Percentiles rank a stretch among this genome's conserved stretches.
Evolutionary conservation across 169 alveolate genomes (phyloP).

Genomic region (Amoebophrya sp.): DNA sequence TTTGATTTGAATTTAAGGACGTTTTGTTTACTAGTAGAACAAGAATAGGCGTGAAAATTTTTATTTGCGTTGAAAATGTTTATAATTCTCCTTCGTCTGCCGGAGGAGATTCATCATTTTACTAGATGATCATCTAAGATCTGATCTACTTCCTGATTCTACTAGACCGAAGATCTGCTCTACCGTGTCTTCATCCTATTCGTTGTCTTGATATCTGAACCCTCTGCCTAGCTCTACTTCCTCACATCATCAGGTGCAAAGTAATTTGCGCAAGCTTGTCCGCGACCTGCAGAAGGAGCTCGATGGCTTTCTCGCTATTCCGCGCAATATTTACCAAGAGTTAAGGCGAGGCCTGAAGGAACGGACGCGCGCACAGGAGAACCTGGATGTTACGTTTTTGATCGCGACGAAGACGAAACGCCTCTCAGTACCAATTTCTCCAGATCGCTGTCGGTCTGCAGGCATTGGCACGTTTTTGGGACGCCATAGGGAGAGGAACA

Average conservation of each 20-base stretch:
- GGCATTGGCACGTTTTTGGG: neutral
- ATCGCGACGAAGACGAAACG: neutral
- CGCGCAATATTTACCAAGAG: slow-evolving; percentile 15
- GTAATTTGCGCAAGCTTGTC: neutral
- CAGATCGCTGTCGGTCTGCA: neutral
- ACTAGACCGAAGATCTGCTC: no score
- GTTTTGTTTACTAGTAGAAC: no score
- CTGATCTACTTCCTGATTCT: no score
- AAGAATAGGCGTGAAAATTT: no score
- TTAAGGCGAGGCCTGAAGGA: neutral
- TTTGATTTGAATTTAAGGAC: no score
- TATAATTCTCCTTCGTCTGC: no score
- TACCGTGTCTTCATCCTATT: no score
- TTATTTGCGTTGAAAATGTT: no score
- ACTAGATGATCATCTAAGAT: no score
- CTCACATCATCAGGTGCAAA: neutral
- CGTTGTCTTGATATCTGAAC: no score
- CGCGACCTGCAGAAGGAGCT: slow-evolving; percentile 20
- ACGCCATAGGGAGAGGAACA: neutral
- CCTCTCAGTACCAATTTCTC: neutral
- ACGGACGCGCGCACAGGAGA: neutral
- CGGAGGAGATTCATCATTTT: no score
- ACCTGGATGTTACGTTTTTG: neutral
- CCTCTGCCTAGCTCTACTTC: neutral
- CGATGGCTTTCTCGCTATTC: neutral